A percentile compares a stretch with the other conserved stretches of the same genome.
Evolutionary conservation across 306 rosid species (phyloP).

Genomic region (Gastrolobium bilobum): DNA sequence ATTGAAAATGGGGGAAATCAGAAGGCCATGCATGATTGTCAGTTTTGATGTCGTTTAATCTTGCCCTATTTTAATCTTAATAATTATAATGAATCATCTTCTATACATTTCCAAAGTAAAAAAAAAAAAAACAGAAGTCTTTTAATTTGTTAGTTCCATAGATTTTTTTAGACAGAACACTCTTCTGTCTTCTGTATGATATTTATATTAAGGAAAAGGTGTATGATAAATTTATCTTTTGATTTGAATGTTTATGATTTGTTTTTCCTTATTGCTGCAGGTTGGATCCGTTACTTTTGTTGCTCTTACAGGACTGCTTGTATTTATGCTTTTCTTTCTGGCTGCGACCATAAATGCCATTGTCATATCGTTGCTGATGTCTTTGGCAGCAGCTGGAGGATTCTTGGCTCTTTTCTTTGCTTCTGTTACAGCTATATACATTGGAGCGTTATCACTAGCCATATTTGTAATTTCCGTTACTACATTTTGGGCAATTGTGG

Average conservation of each 20-base stretch:
- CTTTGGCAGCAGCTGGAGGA: conserved; percentile 95
- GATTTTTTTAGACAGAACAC: background rate
- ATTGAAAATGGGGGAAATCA: background rate
- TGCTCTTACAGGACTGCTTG: conserved; percentile 80
- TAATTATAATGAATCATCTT: background rate
- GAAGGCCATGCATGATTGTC: background rate
- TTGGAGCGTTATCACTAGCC: conserved; percentile 86
- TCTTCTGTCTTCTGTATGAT: background rate
- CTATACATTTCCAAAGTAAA: background rate
- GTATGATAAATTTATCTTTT: conserved; percentile 2
- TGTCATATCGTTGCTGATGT: conserved; percentile 70
- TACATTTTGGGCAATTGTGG: conserved; percentile 69
- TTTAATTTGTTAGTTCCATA: background rate
- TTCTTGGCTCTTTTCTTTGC: conserved; percentile 93
- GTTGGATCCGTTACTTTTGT: conserved; percentile 74
- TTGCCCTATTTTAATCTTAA: background rate
- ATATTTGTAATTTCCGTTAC: conserved; percentile 67
- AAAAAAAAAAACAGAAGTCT: background rate
- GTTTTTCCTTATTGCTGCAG: conserved; percentile 57
- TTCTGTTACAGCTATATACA: conserved; percentile 70
- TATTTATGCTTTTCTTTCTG: conserved; percentile 86
- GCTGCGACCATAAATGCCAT: conserved; percentile 86
- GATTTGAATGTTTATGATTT: conserved; percentile 23
- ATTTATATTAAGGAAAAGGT: conserved; percentile 30
- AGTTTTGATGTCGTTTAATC: background rate